Base-by-base conservation (phyloP, 2,329 filamentous ascomycete genomes). In the Lasiodiplodia hormozganensis region DNA sequence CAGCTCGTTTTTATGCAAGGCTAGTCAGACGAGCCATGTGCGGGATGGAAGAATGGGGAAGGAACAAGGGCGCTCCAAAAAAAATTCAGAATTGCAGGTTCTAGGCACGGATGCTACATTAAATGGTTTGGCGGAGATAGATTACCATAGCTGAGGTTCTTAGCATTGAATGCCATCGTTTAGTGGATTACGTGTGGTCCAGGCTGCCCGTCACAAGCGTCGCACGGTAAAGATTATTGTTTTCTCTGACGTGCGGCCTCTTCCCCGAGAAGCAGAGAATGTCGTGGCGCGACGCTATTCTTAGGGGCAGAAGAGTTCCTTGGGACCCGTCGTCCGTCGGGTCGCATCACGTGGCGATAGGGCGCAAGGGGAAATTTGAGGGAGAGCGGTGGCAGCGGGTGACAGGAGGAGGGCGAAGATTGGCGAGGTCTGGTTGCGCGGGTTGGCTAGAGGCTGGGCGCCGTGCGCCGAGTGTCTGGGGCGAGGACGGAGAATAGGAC, bases 121-220 rank as follows among this genome's bases (percentile, higher is more conserved):
- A 11, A 40, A 21, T 47, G 4, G 11, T 52, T 28, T 28, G 25
- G 4, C 28, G 60, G 31, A 51, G 21, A 21, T 40, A 11, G 34
- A 49, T 57, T 78, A 81, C 86, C 84, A 84, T 92, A 94, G 69
- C 85, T 85, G 60, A 94, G 85, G 78, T 92, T 89, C 74, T 92
- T 92, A 73, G 88, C 83, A 65, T 88, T 92, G 76, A 92, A 81
- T 70, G 81, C 83, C 81, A 84, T 90, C 28, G 18, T 57, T 14
- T 16, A 31, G 21, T 54, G 43, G 47, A 43, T 31, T 25, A 65
- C 62, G 49, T 28, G 47, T 64, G 40, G 28, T 23, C 21, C 64
- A 21, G 23, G 56, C 57, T 3, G 18, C 31, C 62, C 4, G 31
- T n/a, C 14, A 8, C 21, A 31, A n/a, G 8, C 25, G 18, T n/a